These are phyloP conservation scores for Talaromyces sp. DNA, from an alignment of 2,329 filamentous ascomycete genomes.

Conservation along the genomic window DNA sequence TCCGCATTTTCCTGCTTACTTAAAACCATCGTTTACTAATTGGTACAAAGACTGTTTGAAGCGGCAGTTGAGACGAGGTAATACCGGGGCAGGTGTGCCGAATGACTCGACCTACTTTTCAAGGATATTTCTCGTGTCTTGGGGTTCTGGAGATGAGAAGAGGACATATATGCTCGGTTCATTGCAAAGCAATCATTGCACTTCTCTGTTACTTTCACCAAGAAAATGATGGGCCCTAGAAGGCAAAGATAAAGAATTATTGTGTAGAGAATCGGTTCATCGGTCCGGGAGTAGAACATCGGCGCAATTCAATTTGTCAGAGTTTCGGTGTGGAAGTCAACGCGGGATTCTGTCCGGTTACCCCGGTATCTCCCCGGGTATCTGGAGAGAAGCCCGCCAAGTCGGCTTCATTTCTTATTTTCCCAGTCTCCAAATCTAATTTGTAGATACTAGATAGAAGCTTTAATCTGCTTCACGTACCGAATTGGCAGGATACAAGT, in stretches of 20 bases:
- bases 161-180: not conserved
- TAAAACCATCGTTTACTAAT: not conserved
- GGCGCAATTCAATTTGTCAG: not conserved
- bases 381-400: not conserved
- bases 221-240: not conserved
- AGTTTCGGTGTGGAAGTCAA: not conserved
- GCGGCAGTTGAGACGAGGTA: not conserved
- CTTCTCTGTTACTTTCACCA: not conserved
- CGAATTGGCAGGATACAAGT: not conserved
- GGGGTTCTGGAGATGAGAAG: not conserved
- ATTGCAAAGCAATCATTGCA: not conserved
- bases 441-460: not conserved
- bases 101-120: not conserved
- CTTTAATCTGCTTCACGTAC: not conserved
- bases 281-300: not conserved
- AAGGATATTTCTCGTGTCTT: not conserved
- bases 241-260: not conserved
- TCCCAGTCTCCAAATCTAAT: not conserved
- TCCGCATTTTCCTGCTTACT: not conserved
- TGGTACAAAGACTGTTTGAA: not conserved
- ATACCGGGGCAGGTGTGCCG: not conserved
- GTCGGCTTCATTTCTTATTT: not conserved
- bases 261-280: not conserved
- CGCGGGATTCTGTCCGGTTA: slow-evolving; percentile 5
- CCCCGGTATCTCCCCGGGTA: not conserved